Percentiles rank a stretch among this genome's conserved stretches.
Evolutionary conservation across 352 stramenopile species (phyloP).

Genomic region (Pseudoperonospora humuli): DNA sequence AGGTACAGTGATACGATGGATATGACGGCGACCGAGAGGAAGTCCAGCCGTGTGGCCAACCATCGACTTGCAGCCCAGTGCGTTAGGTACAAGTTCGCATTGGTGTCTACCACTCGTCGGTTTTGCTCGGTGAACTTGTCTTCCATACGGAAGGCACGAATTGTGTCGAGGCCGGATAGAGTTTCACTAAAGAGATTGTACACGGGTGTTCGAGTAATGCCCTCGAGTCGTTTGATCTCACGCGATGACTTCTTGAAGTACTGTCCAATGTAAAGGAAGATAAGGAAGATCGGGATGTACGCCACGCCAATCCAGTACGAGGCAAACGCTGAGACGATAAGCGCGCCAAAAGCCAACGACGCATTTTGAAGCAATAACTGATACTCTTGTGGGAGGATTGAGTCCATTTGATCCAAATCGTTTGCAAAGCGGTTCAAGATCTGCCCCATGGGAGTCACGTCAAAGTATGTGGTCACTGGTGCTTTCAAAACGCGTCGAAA

Average conservation of each 20-base stretch:
- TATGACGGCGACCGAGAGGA: slow-evolving; percentile 76
- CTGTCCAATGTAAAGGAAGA: slow-evolving; percentile 51
- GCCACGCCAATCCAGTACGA: slow-evolving; percentile 35
- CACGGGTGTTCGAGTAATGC: slow-evolving; percentile 76
- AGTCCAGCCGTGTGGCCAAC: slow-evolving; percentile 89
- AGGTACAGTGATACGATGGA: slow-evolving; percentile 81
- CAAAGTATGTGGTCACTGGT: slow-evolving; percentile 46
- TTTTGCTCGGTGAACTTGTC: slow-evolving; percentile 22
- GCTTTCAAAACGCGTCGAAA: slow-evolving; percentile 39
- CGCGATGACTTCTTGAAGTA: slow-evolving; percentile 81
- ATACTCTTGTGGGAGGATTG: slow-evolving; percentile 32
- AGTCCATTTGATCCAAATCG: slow-evolving; percentile 46
- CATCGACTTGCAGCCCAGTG: slow-evolving; percentile 69
- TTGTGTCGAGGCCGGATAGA: slow-evolving; percentile 86
- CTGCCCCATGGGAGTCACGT: slow-evolving; percentile 45
- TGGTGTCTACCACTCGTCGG: slow-evolving; percentile 29
- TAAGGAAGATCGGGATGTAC: slow-evolving; percentile 46
- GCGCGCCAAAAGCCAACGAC: slow-evolving; percentile 20
- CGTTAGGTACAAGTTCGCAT: slow-evolving; percentile 31
- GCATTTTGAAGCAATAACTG: slow-evolving; percentile 31
- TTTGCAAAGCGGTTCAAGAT: slow-evolving; percentile 58
- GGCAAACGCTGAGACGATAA: slow-evolving; percentile 33
- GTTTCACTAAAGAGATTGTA: slow-evolving; percentile 91
- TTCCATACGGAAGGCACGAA: slow-evolving; percentile 65
- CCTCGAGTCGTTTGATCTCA: slow-evolving; percentile 92